phyloP scores from a whole-genome alignment of 179 eudicot genomes.

The Patellifolia procumbens region DNA sequence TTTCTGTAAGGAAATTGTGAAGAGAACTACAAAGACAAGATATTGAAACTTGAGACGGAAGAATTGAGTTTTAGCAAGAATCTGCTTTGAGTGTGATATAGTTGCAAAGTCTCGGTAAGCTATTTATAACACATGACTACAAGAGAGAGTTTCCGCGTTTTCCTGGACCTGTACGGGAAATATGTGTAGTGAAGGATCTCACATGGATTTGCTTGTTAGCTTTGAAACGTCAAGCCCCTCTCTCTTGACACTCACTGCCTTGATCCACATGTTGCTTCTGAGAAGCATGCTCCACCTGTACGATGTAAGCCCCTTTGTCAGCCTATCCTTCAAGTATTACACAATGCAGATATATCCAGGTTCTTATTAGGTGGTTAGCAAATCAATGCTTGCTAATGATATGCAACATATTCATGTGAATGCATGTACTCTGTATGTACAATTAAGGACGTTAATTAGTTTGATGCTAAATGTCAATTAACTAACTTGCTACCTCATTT shows the following conservation, averaged over 20 bases:
- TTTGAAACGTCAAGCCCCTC: neutral
- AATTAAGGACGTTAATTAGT: neutral
- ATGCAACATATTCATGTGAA: slow-evolving; percentile 30
- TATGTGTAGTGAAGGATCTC: slow-evolving; percentile 7
- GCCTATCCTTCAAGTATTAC: neutral
- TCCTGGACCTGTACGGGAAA: neutral
- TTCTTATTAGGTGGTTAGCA: neutral
- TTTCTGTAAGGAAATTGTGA: neutral
- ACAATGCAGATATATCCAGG: slow-evolving; percentile 1
- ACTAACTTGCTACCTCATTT: neutral
- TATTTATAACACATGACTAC: too few relatives aligned
- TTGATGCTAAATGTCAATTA: neutral
- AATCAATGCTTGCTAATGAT: neutral
- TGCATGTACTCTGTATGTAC: neutral
- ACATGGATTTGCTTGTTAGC: slow-evolving; percentile 44
- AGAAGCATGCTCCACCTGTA: neutral
- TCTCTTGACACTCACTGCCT: neutral
- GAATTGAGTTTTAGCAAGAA: neutral
- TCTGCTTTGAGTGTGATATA: slow-evolving; percentile 4
- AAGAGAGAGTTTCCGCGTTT: too few relatives aligned
- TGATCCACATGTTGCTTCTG: slow-evolving; percentile 19
- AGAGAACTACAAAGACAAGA: neutral
- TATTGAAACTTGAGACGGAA: neutral
- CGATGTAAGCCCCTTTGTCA: neutral
- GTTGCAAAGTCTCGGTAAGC: neutral